Base-by-base conservation (phyloP, 106 monocot genomes). In the Posidonia australis region DNA sequence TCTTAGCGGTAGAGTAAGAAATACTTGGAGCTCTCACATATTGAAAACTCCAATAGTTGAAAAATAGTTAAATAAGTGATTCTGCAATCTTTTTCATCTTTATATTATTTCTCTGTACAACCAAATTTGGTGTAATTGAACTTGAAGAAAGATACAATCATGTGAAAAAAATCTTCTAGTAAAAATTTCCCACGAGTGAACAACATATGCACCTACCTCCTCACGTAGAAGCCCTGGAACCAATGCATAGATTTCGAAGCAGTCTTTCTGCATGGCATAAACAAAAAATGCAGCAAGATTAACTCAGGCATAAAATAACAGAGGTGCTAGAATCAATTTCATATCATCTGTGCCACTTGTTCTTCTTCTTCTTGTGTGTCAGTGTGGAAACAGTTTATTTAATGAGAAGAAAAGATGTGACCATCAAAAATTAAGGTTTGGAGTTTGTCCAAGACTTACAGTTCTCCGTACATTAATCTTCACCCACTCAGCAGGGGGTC, bases 181-280 rank as follows among this genome's bases (percentile, higher is more conserved):
- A 7, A 36, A 36, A 36, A 1, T 58, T 23, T 26, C 13, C 26
- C 26, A 17, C 11, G 16, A 26, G 16, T 58, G 13, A 26, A 58
- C 25, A 14, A 26, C 16, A 58, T 26, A 28, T 26, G 28, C 13
- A 29, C 12, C 16, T 82, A 87, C 96, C 96, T 96, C 96, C 67
- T 96, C 96, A 27, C 96, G 86, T 25, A 96, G 47, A 77, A 96
- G 90, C 5, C 96, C 96, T 72, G 96, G 96, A 76, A 90, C 87
- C 56, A 96, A 71, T 49, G 90, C 96, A 69, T 87, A 96, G 41
- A 96, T 77, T 79, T 96, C 90, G 72, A 80, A 96, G 79, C 90
- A 90, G 70, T 96, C 96, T 61, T 87, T 87, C 96, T 96, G 82
- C 65, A 79, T 30, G 69, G 65, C 74, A 63, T 29, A 25, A 49